Base-by-base conservation (phyloP, 2,329 filamentous ascomycete species). In the Epichloe coenophiala region DNA sequence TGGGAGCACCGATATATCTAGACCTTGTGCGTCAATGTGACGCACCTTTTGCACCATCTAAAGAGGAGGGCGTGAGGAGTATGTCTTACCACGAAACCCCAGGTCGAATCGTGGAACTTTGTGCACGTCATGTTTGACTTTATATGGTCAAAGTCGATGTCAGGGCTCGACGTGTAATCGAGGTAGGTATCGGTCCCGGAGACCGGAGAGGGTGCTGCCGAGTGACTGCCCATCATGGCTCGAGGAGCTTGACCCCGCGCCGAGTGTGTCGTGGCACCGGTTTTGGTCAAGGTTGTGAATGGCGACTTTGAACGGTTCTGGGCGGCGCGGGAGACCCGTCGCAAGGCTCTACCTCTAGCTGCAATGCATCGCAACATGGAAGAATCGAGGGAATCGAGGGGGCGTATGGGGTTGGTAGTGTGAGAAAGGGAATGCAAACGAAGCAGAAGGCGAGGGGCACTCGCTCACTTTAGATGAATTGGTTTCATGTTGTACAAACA, bases 1-100 rank as follows among this genome's bases (percentile, higher is more conserved):
- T n/a, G 19, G 31, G 21, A 38, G 40, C 47, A 49, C 40, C 47
- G 47, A 44, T 49, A 49, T 37, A 27, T 49, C 39, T 49, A 38
- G 33, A 38, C 7, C 7, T 8, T 31, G 27, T 31, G 33, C 33
- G 47, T 49, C n/a, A 48, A 21, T 23, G 13, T 13, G 9, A 47
- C n/a, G 36, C 37, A 21, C 45, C 33, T 47, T 27, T 27, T 37
- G 35, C 33, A 38, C 13, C 21, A 31, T 31, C 7, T 3, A 31
- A 9, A 9, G 27, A 31, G 27, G 27, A 27, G 27, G 7, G 8
- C 7, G 27, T 9, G 27, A 31, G 27, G 27, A 31, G 27, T 9
- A 31, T 31, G 45, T 33, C 46, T 48, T 41, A 48, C 38, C 37
- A 48, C 46, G 8, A 48, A 41, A 21, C 46, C 46, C 46, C 46